A percentile compares a stretch with the other conserved stretches of the same genome.
Conservation (phyloP, 2,329 filamentous ascomycete species). For the Colletotrichum plurivorum region DNA sequence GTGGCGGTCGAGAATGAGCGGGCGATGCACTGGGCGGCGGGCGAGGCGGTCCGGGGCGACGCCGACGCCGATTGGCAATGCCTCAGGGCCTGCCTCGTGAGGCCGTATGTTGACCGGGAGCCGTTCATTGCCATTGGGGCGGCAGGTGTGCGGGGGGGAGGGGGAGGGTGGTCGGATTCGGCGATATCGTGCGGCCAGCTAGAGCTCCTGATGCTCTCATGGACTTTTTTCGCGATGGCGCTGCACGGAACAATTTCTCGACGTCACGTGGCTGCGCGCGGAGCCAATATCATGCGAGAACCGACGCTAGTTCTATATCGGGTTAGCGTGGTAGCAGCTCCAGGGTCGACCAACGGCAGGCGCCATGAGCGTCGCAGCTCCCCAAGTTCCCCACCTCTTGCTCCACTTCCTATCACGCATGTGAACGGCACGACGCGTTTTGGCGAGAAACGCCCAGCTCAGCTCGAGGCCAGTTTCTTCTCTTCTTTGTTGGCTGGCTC, state of each 20-base stretch:
- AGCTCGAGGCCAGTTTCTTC: background rate
- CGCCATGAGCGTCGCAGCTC: slow-evolving; percentile 6
- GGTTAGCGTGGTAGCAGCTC: background rate
- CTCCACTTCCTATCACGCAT: slow-evolving; percentile 33
- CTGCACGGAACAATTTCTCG: slow-evolving; percentile 37
- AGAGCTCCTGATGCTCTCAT: slow-evolving; percentile 30
- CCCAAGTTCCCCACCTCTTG: slow-evolving; percentile 1
- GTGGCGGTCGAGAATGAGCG: slow-evolving; percentile 34
- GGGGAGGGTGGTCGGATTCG: background rate
- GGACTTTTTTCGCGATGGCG: slow-evolving; percentile 40
- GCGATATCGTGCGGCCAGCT: slow-evolving; percentile 24
- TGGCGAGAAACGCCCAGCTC: background rate
- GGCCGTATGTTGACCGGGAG: slow-evolving; percentile 36
- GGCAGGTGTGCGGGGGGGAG: slow-evolving; percentile 10
- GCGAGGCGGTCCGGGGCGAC: slow-evolving; percentile 21
- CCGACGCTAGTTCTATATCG: background rate
- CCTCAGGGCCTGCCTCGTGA: slow-evolving; percentile 39
- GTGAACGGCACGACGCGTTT: slow-evolving; percentile 33
- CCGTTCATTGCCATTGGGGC: slow-evolving; percentile 38
- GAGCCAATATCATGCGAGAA: slow-evolving; percentile 33
- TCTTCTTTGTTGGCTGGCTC: background rate
- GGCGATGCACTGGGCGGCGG: slow-evolving; percentile 29
- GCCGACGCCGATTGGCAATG: slow-evolving; percentile 33
- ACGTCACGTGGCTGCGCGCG: slow-evolving; percentile 37
- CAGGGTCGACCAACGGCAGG: background rate